These are phyloP conservation scores for Circinella minor DNA, from an alignment of 371 early-diverging fungal genomes.

Conservation along the genomic window DNA sequence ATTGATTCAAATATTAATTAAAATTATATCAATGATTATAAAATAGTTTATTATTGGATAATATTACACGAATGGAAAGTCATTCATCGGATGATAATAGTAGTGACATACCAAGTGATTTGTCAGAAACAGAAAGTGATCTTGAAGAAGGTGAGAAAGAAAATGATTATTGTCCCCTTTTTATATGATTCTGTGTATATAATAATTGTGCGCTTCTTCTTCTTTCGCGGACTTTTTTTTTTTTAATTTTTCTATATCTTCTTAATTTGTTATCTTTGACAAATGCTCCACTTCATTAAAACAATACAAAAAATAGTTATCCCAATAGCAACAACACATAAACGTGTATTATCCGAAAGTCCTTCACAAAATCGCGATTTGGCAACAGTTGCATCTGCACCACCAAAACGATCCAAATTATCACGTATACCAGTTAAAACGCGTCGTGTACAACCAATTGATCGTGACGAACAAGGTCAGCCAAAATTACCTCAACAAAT, in stretches of 20 bases:
- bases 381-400: constrained; percentile 53
- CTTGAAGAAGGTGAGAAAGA: constrained; percentile 30
- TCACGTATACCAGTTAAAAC: constrained; percentile 37
- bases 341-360: constrained; percentile 12
- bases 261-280: background rate
- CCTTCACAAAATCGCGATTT: constrained; percentile 17
- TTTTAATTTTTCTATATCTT: background rate
- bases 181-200: background rate
- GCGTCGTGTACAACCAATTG: constrained; percentile 62
- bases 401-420: constrained; percentile 51
- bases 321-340: constrained; percentile 1
- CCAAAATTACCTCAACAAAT: constrained; percentile 79
- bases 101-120: constrained; percentile 43
- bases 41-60: constrained; percentile 48
- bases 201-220: background rate
- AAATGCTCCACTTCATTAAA: no score
- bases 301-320: no score
- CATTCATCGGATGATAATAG: constrained; percentile 43
- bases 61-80: constrained; percentile 39
- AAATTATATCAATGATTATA: background rate
- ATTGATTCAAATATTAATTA: no score
- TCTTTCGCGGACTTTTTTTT: constrained; percentile 3
- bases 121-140: constrained; percentile 32
- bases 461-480: constrained; percentile 69
- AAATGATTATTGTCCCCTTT: background rate